Evolutionary conservation across 1,139 yeast species (phyloP).

Genomic region (Candida albicans): DNA sequence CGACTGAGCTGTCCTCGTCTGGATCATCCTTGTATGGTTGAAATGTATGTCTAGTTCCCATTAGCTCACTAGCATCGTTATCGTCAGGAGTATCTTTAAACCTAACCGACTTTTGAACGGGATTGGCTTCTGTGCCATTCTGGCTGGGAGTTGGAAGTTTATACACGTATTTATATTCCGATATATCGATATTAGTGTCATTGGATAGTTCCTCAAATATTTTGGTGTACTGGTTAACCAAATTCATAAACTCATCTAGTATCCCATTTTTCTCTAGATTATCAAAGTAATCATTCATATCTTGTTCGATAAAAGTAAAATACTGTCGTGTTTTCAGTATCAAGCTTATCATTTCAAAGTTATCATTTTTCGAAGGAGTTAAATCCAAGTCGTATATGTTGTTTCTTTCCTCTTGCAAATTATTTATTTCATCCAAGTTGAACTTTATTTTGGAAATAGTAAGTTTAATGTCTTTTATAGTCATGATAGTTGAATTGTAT

Average conservation of each 20-base stretch:
- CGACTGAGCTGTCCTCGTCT: constrained; percentile 16
- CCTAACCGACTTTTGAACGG: constrained; percentile 46
- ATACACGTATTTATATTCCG: constrained; percentile 34
- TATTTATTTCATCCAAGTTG: constrained; percentile 37
- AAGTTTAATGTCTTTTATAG: constrained; percentile 16
- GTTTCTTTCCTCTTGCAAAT: constrained; percentile 51
- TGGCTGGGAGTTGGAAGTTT: constrained; percentile 6
- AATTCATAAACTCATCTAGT: constrained; percentile 17
- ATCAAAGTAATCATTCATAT: constrained; percentile 17
- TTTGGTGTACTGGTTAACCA: constrained; percentile 22
- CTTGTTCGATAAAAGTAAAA: constrained; percentile 34
- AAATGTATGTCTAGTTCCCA: constrained; percentile 22
- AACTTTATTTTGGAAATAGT: constrained; percentile 17
- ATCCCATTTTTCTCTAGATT: constrained; percentile 7
- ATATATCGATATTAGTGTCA: constrained; percentile 33
- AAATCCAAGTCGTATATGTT: constrained; percentile 45
- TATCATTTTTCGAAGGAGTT: constrained; percentile 54
- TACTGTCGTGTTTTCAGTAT: constrained; percentile 37
- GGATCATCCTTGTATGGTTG: constrained; percentile 50
- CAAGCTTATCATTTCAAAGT: constrained; percentile 48
- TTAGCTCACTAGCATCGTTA: constrained; percentile 22
- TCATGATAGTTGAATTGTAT: neutral
- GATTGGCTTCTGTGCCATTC: constrained; percentile 2
- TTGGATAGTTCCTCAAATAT: constrained; percentile 22
- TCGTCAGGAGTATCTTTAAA: constrained; percentile 46